These are phyloP conservation scores for Aspergillus nanangensis DNA, from an alignment of 495 filamentous ascomycete genomes.

Conservation along the genomic window DNA sequence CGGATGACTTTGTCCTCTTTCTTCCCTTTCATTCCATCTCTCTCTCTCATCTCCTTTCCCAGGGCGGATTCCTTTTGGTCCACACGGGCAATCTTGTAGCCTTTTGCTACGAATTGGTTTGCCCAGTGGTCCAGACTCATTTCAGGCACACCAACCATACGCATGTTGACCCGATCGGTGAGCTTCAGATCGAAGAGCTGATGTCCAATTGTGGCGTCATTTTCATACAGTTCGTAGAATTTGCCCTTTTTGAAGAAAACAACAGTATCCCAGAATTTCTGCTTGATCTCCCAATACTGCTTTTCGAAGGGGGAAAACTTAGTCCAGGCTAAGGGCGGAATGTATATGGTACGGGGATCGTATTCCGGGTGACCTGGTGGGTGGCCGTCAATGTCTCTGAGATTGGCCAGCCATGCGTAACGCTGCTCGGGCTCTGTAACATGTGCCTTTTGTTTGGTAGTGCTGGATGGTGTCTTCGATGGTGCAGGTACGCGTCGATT, in stretches of 20 bases:
- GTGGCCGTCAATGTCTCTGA: constrained; percentile 77
- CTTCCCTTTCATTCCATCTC: constrained; percentile 54
- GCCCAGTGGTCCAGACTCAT: constrained; percentile 88
- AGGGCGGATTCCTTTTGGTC: constrained; percentile 95
- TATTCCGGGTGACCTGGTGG: constrained; percentile 80
- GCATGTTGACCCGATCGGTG: constrained; percentile 98
- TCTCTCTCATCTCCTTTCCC: constrained; percentile 96
- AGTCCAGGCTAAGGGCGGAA: constrained; percentile 70
- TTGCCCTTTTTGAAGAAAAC: constrained; percentile 99
- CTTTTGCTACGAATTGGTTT: constrained; percentile 90
- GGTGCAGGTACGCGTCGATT: constrained; percentile 38
- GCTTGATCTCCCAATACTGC: constrained; percentile 99
- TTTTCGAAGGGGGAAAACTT: constrained; percentile 93
- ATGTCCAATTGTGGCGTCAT: constrained; percentile 95
- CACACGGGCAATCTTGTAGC: constrained; percentile 93
- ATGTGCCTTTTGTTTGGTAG: constrained; percentile 70
- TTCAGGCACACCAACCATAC: constrained; percentile 94
- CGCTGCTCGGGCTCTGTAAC: constrained; percentile 73
- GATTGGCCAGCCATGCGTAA: constrained; percentile 84
- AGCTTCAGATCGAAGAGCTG: constrained; percentile 97
- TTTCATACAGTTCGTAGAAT: constrained; percentile 98
- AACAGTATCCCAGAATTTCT: constrained; percentile 93
- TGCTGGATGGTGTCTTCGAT: constrained; percentile 42
- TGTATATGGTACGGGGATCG: constrained; percentile 85
- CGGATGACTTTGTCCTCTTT: constrained; percentile 89